Evolutionary conservation across 345 rosid genomes (phyloP).

Genomic region (Trapa bicornis): DNA sequence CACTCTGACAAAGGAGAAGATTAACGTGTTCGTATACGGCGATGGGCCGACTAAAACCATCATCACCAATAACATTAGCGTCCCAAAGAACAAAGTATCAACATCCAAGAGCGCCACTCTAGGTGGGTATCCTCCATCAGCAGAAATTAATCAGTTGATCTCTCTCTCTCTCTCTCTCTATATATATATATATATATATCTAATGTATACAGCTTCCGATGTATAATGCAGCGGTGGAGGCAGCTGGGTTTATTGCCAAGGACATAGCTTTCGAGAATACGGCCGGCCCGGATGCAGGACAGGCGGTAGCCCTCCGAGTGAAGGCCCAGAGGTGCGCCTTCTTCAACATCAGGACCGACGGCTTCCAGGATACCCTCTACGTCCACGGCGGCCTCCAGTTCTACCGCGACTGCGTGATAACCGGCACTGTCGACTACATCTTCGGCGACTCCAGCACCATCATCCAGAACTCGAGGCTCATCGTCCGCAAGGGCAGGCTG

Average conservation of each 20-base stretch:
- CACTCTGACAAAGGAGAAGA: slow-evolving; percentile 13
- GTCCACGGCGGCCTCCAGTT: slow-evolving; percentile 47
- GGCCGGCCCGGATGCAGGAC: slow-evolving; percentile 53
- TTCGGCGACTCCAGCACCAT: slow-evolving; percentile 46
- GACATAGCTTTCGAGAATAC: slow-evolving; percentile 59
- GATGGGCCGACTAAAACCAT: slow-evolving; percentile 37
- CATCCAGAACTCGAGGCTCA: slow-evolving; percentile 61
- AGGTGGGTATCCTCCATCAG: slow-evolving; percentile 13
- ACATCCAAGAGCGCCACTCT: slow-evolving; percentile 29
- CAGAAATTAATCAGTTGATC: too few species aligned
- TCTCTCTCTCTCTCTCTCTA: too few species aligned
- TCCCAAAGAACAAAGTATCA: background rate
- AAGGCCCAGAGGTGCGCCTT: slow-evolving; percentile 38
- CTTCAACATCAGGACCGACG: slow-evolving; percentile 54
- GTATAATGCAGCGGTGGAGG: slow-evolving; percentile 30
- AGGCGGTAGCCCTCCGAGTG: slow-evolving; percentile 62
- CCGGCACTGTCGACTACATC: slow-evolving; percentile 74
- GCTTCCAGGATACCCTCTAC: slow-evolving; percentile 59
- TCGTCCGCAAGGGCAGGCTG: slow-evolving; percentile 34
- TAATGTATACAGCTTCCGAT: too few species aligned
- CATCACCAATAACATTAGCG: slow-evolving; percentile 32
- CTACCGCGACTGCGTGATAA: slow-evolving; percentile 53
- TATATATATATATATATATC: too few species aligned
- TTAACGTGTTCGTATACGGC: slow-evolving; percentile 35
- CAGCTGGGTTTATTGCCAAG: slow-evolving; percentile 48